These are phyloP conservation scores for Podospora tetraspora DNA, from an alignment of 495 filamentous ascomycete genomes.

Conservation along the genomic window DNA sequence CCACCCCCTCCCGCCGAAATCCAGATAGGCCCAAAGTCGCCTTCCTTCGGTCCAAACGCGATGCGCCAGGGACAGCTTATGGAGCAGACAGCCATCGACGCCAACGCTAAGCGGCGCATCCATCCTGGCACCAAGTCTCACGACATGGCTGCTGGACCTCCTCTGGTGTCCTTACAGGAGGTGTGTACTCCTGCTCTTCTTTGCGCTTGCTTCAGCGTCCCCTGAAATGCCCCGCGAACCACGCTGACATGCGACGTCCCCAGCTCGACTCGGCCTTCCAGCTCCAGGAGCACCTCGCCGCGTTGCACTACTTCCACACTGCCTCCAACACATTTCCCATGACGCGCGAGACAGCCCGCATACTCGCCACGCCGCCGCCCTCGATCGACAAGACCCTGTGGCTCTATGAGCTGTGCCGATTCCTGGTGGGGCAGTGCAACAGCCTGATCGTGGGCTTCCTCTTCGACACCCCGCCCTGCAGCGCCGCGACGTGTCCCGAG, in stretches of 20 bases:
- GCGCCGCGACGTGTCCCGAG: slow-evolving; percentile 80
- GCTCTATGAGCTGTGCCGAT: slow-evolving; percentile 96
- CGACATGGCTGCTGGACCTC: slow-evolving; percentile 89
- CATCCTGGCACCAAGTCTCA: slow-evolving; percentile 83
- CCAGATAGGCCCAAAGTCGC: slow-evolving; percentile 80
- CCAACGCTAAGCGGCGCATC: slow-evolving; percentile 69
- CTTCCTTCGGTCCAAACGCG: slow-evolving; percentile 53
- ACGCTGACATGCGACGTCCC: slow-evolving; percentile 3
- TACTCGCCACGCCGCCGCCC: slow-evolving; percentile 71
- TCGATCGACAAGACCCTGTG: slow-evolving; percentile 79
- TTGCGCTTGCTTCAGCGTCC: background rate
- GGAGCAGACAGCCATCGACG: slow-evolving; percentile 51
- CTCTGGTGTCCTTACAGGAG: slow-evolving; percentile 76
- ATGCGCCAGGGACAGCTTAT: slow-evolving; percentile 52
- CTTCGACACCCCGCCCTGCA: slow-evolving; percentile 82
- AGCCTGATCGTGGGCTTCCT: slow-evolving; percentile 86
- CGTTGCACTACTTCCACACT: slow-evolving; percentile 77
- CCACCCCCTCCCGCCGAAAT: slow-evolving; percentile 88
- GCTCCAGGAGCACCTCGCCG: slow-evolving; percentile 95
- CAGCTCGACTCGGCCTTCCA: slow-evolving; percentile 94
- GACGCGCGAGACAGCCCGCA: slow-evolving; percentile 61
- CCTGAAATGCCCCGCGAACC: background rate
- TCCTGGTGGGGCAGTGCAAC: slow-evolving; percentile 90
- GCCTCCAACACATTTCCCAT: slow-evolving; percentile 60
- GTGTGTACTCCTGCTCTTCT: slow-evolving; percentile 40